These are phyloP conservation scores for Candida parachauliodes DNA, from an alignment of 805 yeast species.

Conservation along the genomic window DNA sequence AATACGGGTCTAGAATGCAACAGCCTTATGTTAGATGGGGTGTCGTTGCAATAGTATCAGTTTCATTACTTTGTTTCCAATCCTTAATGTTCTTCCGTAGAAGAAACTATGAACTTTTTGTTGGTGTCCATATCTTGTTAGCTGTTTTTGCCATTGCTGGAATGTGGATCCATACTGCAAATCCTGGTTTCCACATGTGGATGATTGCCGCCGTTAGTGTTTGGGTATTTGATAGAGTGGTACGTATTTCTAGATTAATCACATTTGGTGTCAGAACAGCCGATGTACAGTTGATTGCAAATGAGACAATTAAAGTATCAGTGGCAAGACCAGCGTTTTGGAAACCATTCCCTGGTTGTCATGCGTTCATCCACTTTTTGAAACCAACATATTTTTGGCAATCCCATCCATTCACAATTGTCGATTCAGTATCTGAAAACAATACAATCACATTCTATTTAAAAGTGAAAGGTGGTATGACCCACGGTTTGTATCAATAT, in stretches of 20 bases:
- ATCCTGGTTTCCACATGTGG: conserved; percentile 23
- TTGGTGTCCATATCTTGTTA: conserved; percentile 27
- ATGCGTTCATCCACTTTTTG: conserved; percentile 37
- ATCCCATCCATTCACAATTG: conserved; percentile 43
- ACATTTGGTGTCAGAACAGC: conserved; percentile 33
- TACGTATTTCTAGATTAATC: conserved; percentile 27
- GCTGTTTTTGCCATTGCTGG: conserved; percentile 46
- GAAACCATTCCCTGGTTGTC: conserved; percentile 38
- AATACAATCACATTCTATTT: conserved; percentile 46
- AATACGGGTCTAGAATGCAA: conserved; percentile 27
- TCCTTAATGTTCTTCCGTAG: conserved; percentile 51
- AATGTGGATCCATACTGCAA: conserved; percentile 51
- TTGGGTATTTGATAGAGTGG: conserved; percentile 35
- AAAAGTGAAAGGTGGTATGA: conserved; percentile 54
- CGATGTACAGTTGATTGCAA: conserved; percentile 31
- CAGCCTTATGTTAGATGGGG: conserved; percentile 26
- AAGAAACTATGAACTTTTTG: conserved; percentile 49
- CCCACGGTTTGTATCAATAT: conserved; percentile 31
- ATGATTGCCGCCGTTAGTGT: conserved; percentile 29
- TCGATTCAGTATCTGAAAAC: conserved; percentile 13
- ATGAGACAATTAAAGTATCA: conserved; percentile 44
- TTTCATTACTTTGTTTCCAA: conserved; percentile 44
- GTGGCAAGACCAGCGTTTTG: conserved; percentile 46
- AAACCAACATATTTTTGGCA: conserved; percentile 43
- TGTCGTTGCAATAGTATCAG: conserved; percentile 22